A percentile compares a stretch with the other conserved stretches of the same genome.
phyloP scores from a whole-genome alignment of 2,329 filamentous ascomycete genomes.

The Ceratocystis destructans region DNA sequence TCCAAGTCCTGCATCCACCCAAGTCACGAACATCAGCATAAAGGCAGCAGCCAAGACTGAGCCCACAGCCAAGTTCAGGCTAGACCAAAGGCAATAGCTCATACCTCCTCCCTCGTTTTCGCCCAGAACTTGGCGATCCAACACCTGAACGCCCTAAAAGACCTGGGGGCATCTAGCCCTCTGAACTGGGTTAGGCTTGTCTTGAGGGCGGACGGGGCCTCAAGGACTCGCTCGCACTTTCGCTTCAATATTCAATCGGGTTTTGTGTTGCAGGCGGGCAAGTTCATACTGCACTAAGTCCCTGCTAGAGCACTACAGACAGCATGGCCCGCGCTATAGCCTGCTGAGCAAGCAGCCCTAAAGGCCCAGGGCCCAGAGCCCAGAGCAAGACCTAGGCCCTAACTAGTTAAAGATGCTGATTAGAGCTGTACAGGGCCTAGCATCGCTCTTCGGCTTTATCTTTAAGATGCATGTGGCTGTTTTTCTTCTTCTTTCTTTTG shows the following conservation, averaged over 20 bases:
- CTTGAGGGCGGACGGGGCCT: neutral
- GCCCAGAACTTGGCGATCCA: neutral
- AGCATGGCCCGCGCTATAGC: neutral
- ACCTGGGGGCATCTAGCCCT: neutral
- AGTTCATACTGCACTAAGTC: too few relatives aligned
- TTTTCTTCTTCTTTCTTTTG: neutral
- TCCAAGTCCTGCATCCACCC: too few relatives aligned
- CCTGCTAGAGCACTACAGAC: too few relatives aligned
- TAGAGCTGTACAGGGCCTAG: neutral
- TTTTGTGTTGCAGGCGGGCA: too few relatives aligned
- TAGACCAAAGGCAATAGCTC: neutral
- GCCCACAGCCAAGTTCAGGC: neutral
- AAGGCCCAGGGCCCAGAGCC: neutral
- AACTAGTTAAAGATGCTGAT: neutral
- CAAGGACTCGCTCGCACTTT: slow-evolving; percentile 1
- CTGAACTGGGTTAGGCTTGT: neutral
- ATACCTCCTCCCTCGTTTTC: neutral
- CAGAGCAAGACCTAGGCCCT: neutral
- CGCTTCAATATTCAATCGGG: neutral
- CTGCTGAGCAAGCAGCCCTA: neutral
- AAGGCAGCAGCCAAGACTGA: neutral
- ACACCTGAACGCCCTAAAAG: slow-evolving; percentile 1
- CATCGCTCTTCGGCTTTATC: slow-evolving; percentile 6
- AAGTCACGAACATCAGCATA: too few relatives aligned
- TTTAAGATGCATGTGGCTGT: neutral